phyloP scores from a whole-genome alignment of 495 filamentous ascomycete species.

The Hypoxylon subgilvum region DNA sequence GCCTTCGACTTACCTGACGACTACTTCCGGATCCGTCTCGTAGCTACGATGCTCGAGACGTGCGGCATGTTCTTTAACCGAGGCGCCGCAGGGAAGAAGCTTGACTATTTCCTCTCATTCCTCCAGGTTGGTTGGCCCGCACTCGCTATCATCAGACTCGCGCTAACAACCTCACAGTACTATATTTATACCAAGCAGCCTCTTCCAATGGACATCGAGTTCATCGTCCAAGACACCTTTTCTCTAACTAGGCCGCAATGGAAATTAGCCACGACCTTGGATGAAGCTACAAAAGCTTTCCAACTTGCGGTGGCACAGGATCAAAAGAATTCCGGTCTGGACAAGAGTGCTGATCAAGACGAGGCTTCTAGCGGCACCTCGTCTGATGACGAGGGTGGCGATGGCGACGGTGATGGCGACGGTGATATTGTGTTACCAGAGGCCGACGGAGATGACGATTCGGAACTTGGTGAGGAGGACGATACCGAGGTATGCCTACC shows the following conservation, averaged over 20 bases:
- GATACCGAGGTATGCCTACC: conserved; percentile 54
- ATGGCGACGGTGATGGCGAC: conserved; percentile 65
- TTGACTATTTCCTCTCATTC: conserved; percentile 97
- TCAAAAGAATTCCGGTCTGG: conserved; percentile 76
- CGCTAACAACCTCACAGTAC: conserved; percentile 62
- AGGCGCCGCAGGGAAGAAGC: conserved; percentile 90
- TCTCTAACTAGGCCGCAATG: conserved; percentile 83
- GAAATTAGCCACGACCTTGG: conserved; percentile 78
- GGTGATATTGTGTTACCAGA: conserved; percentile 48
- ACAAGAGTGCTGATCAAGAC: conserved; percentile 69
- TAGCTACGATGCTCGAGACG: conserved; percentile 88
- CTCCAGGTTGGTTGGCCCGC: conserved; percentile 65
- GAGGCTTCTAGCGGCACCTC: conserved; percentile 68
- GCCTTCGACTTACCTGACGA: conserved; percentile 88
- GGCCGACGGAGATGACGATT: conserved; percentile 54
- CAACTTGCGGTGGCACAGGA: conserved; percentile 86
- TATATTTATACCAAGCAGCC: conserved; percentile 94
- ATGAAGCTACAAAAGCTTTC: conserved; percentile 85
- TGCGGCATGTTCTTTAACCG: conserved; percentile 97
- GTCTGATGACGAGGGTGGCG: conserved; percentile 70
- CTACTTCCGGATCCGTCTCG: conserved; percentile 90
- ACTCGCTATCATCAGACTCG: not conserved
- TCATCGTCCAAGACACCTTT: conserved; percentile 93
- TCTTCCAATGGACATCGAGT: conserved; percentile 96
- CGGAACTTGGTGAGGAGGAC: conserved; percentile 55